phyloP scores from a whole-genome alignment of 1,284 basidiomycete genomes.

The Wallemia hederae region DNA sequence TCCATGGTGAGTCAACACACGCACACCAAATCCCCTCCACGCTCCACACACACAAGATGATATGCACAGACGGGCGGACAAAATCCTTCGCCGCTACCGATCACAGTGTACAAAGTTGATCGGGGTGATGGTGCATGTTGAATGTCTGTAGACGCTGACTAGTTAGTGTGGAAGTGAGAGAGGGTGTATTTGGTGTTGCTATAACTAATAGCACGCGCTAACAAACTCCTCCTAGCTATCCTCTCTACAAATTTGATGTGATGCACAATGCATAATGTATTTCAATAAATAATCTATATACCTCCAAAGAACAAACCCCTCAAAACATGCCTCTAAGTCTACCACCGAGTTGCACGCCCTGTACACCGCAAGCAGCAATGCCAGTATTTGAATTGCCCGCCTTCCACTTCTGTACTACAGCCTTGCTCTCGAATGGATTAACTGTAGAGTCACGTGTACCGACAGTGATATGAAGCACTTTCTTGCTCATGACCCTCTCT shows the following conservation, averaged over 20 bases:
- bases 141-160: not conserved
- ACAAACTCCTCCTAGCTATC: no score
- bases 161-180: not conserved
- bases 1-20: not conserved
- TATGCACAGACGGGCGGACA: not conserved
- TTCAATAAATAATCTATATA: no score
- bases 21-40: no score
- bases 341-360: not conserved
- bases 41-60: not conserved
- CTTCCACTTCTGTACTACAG: constrained; percentile 30
- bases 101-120: not conserved
- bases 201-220: no score
- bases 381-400: constrained; percentile 11
- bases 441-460: constrained; percentile 34
- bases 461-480: constrained; percentile 56
- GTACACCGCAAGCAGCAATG: not conserved
- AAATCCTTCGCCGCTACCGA: not conserved
- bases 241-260: no score
- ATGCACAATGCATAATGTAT: no score
- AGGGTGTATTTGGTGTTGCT: not conserved
- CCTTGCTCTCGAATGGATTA: constrained; percentile 37
- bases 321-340: not conserved
- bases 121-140: not conserved
- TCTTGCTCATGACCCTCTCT: constrained; percentile 13
- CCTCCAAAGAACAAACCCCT: no score